Base-by-base conservation (phyloP, 2,329 filamentous ascomycete species). In the Aspergillus aculeatinus region DNA sequence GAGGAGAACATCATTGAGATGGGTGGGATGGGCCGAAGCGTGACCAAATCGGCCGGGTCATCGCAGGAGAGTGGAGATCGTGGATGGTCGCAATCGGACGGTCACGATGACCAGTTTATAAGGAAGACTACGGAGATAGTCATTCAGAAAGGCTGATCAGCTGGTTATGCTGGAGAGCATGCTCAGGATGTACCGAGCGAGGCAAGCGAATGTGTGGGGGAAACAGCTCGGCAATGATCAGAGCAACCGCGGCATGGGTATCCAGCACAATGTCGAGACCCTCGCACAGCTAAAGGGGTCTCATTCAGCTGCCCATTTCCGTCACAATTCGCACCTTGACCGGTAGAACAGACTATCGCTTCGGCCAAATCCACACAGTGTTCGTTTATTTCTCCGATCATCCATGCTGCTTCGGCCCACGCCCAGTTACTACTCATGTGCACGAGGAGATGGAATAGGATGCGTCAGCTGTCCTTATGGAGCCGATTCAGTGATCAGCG, bases 1-100 rank as follows among this genome's bases (percentile, higher is more conserved):
- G 53, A 55, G 16, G 53, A 55, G 53, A 55, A 55, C 14, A 55
- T 55, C 14, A 55, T 55, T 33, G 53, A 55, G 19, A 23, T 55
- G 53, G 53, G 53, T 21, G 53, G 53, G n/a, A 47, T 55, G 27
- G 39, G 6, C 5, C 16, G 53, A 16, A 44, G 42, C 12, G 6
- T 25, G 27, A 48, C 31, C 12, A 35, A 47, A 2, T 48, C 53
- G 6, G 48, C 53, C 3, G 42, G 14, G 16, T 44, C 53, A 31
- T 48, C 42, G 6, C 27, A 19, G 12, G 53, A 29, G n/a, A 55
- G 53, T 31, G 42, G 48, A 11, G 25, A 35, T 12, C 44, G 42
- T 7, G 42, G 48, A 7, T 55, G 53, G 53, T 12, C 42, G 1
- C 53, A 48, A n/a, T 12, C 42, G 27, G 27, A 31, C 16, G 42